phyloP scores from a whole-genome alignment of 2,329 filamentous ascomycete genomes.

The Fusarium staphyleae region DNA sequence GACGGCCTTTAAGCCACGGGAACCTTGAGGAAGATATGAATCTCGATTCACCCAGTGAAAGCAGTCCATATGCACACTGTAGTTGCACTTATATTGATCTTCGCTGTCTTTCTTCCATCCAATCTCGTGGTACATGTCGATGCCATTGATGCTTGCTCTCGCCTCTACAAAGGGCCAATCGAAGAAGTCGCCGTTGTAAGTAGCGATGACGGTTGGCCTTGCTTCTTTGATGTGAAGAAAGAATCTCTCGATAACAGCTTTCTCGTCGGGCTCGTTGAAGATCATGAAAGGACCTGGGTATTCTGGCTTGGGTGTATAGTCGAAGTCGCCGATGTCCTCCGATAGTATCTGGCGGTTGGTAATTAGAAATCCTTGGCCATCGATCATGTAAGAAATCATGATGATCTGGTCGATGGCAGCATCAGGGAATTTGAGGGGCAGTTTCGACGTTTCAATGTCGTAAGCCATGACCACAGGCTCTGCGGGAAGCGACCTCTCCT shows the following conservation, averaged over 20 bases:
- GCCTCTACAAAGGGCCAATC: constrained; percentile 99
- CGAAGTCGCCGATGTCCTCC: constrained; percentile 96
- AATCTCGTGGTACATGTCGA: constrained; percentile 99
- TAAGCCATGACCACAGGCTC: constrained; percentile 99
- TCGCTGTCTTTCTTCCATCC: constrained; percentile 95
- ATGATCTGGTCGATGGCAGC: constrained; percentile 95
- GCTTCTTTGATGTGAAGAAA: constrained; percentile 96
- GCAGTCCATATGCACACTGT: constrained; percentile 98
- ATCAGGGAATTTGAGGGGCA: constrained; percentile 96
- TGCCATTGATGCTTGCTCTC: constrained; percentile 89
- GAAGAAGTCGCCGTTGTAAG: constrained; percentile 99
- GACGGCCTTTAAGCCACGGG: constrained; percentile 95
- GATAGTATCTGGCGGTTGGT: constrained; percentile 98
- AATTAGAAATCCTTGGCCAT: constrained; percentile 96
- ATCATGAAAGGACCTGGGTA: constrained; percentile 96
- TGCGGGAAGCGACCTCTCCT: constrained; percentile 86
- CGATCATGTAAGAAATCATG: constrained; percentile 99
- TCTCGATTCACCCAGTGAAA: constrained; percentile 99
- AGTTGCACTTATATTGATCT: constrained; percentile 94
- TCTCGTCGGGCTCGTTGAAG: constrained; percentile 97
- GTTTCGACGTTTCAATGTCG: constrained; percentile 97
- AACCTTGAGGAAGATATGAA: constrained; percentile 96
- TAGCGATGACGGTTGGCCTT: constrained; percentile 93
- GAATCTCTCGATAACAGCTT: constrained; percentile 85
- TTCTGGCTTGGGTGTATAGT: constrained; percentile 97